phyloP scores from a whole-genome alignment of 768 basidiomycete species.

The Serendipita sp. region DNA sequence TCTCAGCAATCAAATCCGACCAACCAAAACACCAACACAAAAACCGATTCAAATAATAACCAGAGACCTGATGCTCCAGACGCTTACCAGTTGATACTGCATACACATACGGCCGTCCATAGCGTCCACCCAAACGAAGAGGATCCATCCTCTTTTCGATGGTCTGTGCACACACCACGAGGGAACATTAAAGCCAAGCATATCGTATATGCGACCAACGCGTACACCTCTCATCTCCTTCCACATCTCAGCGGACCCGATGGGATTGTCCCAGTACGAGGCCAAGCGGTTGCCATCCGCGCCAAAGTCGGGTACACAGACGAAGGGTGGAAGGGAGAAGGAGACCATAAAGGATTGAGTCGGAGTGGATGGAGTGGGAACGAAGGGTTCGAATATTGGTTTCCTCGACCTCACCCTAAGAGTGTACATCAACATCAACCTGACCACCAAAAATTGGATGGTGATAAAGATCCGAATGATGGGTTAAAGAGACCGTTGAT shows the following conservation, averaged over 20 bases:
- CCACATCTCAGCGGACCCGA: slow-evolving; percentile 37
- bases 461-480: background rate
- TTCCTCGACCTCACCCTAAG: slow-evolving; percentile 39
- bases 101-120: slow-evolving; percentile 60
- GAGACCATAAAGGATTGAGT: slow-evolving; percentile 18
- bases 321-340: slow-evolving; percentile 11
- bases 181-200: slow-evolving; percentile 43
- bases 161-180: slow-evolving; percentile 48
- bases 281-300: slow-evolving; percentile 42
- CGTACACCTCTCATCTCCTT: slow-evolving; percentile 61
- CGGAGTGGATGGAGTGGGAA: slow-evolving; percentile 27
- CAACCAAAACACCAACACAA: background rate
- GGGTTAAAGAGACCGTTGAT: slow-evolving; percentile 34
- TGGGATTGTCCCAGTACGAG: slow-evolving; percentile 55
- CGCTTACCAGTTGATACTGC: slow-evolving; percentile 29
- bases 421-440: too few species aligned
- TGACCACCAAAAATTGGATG: too few species aligned
- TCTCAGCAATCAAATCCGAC: background rate
- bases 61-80: background rate
- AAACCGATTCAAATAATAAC: background rate
- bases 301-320: slow-evolving; percentile 24
- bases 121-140: background rate
- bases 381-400: slow-evolving; percentile 60
- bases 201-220: slow-evolving; percentile 80
- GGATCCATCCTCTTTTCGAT: slow-evolving; percentile 18